These are phyloP conservation scores for Candida mattraensis DNA, from an alignment of 805 yeast species.

Conservation along the genomic window DNA sequence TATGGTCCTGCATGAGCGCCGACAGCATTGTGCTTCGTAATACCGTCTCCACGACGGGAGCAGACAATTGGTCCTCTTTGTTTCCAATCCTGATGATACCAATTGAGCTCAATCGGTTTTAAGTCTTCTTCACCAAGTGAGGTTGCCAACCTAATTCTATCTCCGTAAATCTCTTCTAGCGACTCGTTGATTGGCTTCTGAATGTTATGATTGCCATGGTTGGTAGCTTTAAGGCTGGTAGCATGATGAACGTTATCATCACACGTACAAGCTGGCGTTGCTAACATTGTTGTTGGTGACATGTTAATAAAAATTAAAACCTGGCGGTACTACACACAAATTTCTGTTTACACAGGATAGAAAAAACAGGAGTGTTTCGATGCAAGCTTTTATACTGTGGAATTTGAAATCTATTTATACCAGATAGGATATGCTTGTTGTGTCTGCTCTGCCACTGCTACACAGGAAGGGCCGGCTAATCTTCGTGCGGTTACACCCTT, in stretches of 20 bases:
- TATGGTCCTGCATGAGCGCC: conserved; percentile 69
- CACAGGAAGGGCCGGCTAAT: no score
- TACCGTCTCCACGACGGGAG: conserved; percentile 48
- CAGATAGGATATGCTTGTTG: no score
- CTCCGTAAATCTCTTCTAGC: conserved; percentile 28
- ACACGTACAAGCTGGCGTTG: conserved; percentile 6
- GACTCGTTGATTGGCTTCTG: conserved; percentile 21
- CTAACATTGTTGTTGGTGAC: conserved; percentile 13
- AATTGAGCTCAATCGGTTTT: conserved; percentile 47
- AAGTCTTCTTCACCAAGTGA: conserved; percentile 51
- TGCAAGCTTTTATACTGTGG: no score
- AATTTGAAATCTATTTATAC: no score
- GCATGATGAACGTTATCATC: conserved; percentile 3
- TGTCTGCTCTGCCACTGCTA: no score
- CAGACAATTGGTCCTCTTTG: conserved; percentile 60
- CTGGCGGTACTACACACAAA: no score
- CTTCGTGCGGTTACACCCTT: no score
- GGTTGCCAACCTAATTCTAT: conserved; percentile 48
- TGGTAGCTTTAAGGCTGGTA: conserved; percentile 2
- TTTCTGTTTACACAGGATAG: not conserved
- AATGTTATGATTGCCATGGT: not conserved
- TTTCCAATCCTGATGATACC: conserved; percentile 52
- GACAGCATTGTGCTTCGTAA: conserved; percentile 56
- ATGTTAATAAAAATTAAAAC: conserved; percentile 4
- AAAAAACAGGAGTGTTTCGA: no score